A percentile compares a stretch with the other conserved stretches of the same genome.
These are phyloP conservation scores for Glebionis coronaria DNA, from an alignment of 129 eudicot genomes.

Conservation along the genomic window DNA sequence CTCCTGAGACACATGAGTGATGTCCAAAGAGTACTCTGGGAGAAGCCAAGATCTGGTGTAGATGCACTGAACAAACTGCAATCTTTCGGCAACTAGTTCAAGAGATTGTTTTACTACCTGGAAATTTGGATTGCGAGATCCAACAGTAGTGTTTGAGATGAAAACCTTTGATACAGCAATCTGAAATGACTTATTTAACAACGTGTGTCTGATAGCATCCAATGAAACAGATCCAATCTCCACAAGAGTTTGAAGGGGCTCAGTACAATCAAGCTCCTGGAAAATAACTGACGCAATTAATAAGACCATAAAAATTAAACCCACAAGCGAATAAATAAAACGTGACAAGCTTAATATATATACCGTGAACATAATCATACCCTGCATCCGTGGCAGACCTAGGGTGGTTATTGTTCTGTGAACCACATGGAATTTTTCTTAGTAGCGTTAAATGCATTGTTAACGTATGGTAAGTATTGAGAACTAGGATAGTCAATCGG, in stretches of 20 bases:
- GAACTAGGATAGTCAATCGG: too few relatives aligned
- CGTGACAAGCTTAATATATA: not conserved
- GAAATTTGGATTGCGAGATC: constrained; percentile 25
- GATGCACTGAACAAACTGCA: constrained; percentile 53
- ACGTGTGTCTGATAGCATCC: constrained; percentile 37
- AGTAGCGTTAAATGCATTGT: too few relatives aligned
- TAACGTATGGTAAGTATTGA: too few relatives aligned
- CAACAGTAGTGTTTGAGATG: constrained; percentile 27
- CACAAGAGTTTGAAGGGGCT: constrained; percentile 36
- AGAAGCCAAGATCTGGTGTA: constrained; percentile 60
- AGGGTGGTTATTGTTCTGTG: too few relatives aligned
- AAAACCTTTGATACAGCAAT: constrained; percentile 50
- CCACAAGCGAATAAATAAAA: not conserved
- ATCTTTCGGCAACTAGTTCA: constrained; percentile 43
- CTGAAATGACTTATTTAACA: constrained; percentile 22
- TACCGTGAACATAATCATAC: too few relatives aligned
- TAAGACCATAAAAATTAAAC: not conserved
- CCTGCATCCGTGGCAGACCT: too few relatives aligned
- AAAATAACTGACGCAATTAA: constrained; percentile 27
- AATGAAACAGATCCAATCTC: constrained; percentile 46
- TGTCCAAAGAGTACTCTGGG: constrained; percentile 45
- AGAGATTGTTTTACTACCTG: constrained; percentile 35
- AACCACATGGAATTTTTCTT: too few relatives aligned
- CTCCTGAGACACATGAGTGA: constrained; percentile 43
- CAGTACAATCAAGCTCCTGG: constrained; percentile 52